Evolutionary conservation across 2,329 filamentous ascomycete genomes (phyloP).

Genomic region (Fusarium goolgardi): DNA sequence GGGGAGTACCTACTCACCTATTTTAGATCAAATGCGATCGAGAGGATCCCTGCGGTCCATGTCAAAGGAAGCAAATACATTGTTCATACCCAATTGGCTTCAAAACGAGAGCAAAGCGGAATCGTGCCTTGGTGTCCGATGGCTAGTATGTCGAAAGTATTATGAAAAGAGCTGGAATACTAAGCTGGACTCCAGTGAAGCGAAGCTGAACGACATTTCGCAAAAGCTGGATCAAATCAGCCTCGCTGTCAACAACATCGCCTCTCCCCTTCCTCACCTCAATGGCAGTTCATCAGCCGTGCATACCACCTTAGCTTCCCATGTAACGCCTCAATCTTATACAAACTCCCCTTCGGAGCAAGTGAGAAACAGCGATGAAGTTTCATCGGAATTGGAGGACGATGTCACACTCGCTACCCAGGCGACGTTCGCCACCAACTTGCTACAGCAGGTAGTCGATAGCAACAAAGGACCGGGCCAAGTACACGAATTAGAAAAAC

Average conservation of each 20-base stretch:
- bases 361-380: fast-evolving
- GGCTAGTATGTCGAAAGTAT: not conserved
- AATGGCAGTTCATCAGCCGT: not conserved
- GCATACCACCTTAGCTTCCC: not conserved
- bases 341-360: not conserved
- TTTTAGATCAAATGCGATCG: constrained; percentile 18
- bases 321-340: not conserved
- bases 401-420: constrained; percentile 10
- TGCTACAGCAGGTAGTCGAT: constrained; percentile 11
- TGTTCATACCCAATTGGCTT: constrained; percentile 17
- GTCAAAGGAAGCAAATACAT: constrained; percentile 3
- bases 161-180: fast-evolving
- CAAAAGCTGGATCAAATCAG: constrained; percentile 16
- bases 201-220: constrained; percentile 11
- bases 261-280: not conserved
- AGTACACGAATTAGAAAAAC: not conserved
- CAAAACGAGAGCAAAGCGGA: constrained; percentile 7
- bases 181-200: not conserved
- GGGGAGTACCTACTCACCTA: not conserved
- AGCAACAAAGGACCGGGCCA: not conserved
- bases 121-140: not conserved
- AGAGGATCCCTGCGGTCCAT: constrained; percentile 10
- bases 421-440: constrained; percentile 9
- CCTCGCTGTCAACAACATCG: constrained; percentile 9
- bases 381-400: not conserved